These are phyloP conservation scores for Sarcodon sp. DNA, from an alignment of 768 basidiomycete genomes.

Conservation along the genomic window DNA sequence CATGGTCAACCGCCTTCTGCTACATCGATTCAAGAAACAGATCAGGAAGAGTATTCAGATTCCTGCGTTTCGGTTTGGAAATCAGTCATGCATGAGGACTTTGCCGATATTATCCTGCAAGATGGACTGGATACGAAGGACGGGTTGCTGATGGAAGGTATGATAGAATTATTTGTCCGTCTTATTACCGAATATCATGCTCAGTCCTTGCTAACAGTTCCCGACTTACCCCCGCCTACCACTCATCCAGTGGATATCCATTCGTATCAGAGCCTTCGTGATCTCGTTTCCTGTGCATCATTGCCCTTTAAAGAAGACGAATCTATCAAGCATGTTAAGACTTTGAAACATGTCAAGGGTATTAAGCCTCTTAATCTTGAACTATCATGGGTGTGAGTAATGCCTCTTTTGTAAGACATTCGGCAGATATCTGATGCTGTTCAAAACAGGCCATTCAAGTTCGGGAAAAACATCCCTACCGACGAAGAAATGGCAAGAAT, in stretches of 20 bases:
- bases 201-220: slow-evolving; percentile 27
- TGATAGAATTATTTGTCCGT: slow-evolving; percentile 3
- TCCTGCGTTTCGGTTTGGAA: neutral
- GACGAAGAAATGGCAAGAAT: slow-evolving; percentile 13
- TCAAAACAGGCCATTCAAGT: slow-evolving; percentile 15
- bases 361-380: slow-evolving; percentile 42
- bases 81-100: slow-evolving; percentile 3
- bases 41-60: slow-evolving; percentile 14
- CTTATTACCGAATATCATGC: neutral
- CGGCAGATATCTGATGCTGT: neutral
- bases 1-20: slow-evolving; percentile 20
- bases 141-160: slow-evolving; percentile 46
- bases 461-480: slow-evolving; percentile 11
- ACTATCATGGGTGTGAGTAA: slow-evolving; percentile 51
- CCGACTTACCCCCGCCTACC: slow-evolving; percentile 40
- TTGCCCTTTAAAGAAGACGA: slow-evolving; percentile 10
- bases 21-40: slow-evolving; percentile 8
- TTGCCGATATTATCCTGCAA: slow-evolving; percentile 29
- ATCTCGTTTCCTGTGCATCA: slow-evolving; percentile 9
- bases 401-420: slow-evolving; percentile 9
- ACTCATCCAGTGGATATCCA: slow-evolving; percentile 19
- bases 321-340: neutral
- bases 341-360: slow-evolving; percentile 43
- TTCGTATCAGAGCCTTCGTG: slow-evolving; percentile 18
- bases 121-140: slow-evolving; percentile 43